A percentile compares a stretch with the other conserved stretches of the same genome.
Evolutionary conservation across 148 eudicot species (phyloP).

Genomic region (Bassia scoparia): DNA sequence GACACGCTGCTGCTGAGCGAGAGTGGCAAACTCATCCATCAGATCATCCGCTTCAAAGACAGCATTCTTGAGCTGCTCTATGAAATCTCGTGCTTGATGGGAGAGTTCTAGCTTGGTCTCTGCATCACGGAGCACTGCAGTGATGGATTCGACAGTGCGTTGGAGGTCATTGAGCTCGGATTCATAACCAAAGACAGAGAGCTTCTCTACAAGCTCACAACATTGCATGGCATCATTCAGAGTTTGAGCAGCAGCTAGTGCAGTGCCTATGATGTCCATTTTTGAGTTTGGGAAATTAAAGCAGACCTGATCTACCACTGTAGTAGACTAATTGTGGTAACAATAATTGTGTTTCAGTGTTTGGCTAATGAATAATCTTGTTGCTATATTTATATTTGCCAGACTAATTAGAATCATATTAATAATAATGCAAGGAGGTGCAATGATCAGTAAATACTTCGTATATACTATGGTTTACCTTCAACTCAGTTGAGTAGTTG

Average conservation of each 20-base stretch:
- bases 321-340: too few species aligned
- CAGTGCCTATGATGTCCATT: too few species aligned
- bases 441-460: too few species aligned
- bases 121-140: conserved; percentile 4
- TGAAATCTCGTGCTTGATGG: neutral
- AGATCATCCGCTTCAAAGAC: conserved; percentile 8
- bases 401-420: too few species aligned
- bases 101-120: neutral
- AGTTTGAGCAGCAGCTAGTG: neutral
- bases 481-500: too few species aligned
- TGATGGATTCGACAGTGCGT: neutral
- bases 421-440: too few species aligned
- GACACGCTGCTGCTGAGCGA: neutral
- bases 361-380: too few species aligned
- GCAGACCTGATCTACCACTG: too few species aligned
- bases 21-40: conserved; percentile 5
- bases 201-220: neutral
- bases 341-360: too few species aligned
- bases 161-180: neutral
- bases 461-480: too few species aligned
- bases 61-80: conserved; percentile 4
- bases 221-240: neutral
- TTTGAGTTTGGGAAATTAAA: too few species aligned
- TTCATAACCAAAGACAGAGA: neutral
- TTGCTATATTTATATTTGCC: too few species aligned